phyloP scores from a whole-genome alignment of 176 grass and related monocot species.

The Raddia guianensis region DNA sequence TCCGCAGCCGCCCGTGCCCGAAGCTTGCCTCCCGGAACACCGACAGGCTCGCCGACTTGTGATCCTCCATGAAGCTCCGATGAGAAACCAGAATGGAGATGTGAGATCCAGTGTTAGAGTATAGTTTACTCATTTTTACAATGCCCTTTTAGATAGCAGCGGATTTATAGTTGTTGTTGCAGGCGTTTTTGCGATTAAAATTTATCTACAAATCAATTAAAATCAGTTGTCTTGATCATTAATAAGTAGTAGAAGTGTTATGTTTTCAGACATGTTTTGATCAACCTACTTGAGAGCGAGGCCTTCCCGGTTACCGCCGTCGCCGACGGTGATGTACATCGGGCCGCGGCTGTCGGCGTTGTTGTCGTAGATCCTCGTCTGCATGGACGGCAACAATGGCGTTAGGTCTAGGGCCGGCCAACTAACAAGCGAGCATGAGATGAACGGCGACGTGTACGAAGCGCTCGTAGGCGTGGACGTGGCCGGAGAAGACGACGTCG shows the following conservation, averaged over 20 bases:
- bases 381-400: neutral
- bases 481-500: slow-evolving; percentile 78
- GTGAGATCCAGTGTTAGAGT: too few species aligned
- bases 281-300: slow-evolving; percentile 52
- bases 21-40: slow-evolving; percentile 81
- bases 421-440: too few species aligned
- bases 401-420: neutral
- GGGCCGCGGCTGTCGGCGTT: slow-evolving; percentile 49
- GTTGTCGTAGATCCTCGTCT: slow-evolving; percentile 51
- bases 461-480: slow-evolving; percentile 88
- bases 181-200: too few species aligned
- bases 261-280: neutral
- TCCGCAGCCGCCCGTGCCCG: slow-evolving; percentile 61
- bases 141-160: too few species aligned
- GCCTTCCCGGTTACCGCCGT: slow-evolving; percentile 71
- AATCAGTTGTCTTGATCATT: too few species aligned
- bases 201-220: too few species aligned
- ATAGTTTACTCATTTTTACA: too few species aligned
- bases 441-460: slow-evolving; percentile 31
- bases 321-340: slow-evolving; percentile 75
- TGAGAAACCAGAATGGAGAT: neutral
- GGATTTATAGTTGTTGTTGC: too few species aligned
- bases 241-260: too few species aligned
- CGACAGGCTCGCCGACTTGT: slow-evolving; percentile 65
- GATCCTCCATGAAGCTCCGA: slow-evolving; percentile 45